phyloP scores from a whole-genome alignment of 2,329 filamentous ascomycete species.

The Zymoseptoria tritici region DNA sequence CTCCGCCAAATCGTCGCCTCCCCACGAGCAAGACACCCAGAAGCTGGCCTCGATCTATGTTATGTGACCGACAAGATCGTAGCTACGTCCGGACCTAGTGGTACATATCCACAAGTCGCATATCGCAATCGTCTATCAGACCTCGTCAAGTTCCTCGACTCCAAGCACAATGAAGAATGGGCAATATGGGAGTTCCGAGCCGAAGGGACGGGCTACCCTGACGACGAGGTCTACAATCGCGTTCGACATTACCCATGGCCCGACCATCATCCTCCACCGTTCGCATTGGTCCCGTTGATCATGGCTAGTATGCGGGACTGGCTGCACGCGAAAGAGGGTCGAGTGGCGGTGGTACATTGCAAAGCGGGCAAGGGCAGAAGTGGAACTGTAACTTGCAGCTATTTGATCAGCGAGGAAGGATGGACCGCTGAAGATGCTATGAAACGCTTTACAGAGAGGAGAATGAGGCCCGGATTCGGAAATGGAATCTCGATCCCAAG shows the following conservation, averaged over 20 bases:
- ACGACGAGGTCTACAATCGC: constrained; percentile 75
- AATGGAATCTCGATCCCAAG: constrained; percentile 87
- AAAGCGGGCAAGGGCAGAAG: constrained; percentile 94
- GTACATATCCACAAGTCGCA: constrained; percentile 80
- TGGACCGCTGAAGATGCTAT: constrained; percentile 60
- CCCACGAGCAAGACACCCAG: constrained; percentile 72
- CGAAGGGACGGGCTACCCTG: constrained; percentile 92
- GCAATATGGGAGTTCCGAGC: constrained; percentile 97
- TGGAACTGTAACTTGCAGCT: constrained; percentile 79
- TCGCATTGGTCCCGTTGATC: constrained; percentile 77
- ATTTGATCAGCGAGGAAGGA: constrained; percentile 79
- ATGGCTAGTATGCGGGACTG: constrained; percentile 91
- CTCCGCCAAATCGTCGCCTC: constrained; percentile 88
- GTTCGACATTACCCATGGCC: constrained; percentile 93
- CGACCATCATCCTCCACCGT: constrained; percentile 94
- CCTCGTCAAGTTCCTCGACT: constrained; percentile 80
- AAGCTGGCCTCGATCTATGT: constrained; percentile 86
- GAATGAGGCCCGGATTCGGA: constrained; percentile 87
- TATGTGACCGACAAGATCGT: constrained; percentile 82
- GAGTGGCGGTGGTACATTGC: constrained; percentile 89
- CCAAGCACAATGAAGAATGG: constrained; percentile 77
- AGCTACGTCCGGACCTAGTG: constrained; percentile 77
- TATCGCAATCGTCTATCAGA: constrained; percentile 90
- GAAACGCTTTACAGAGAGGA: constrained; percentile 64
- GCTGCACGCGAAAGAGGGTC: constrained; percentile 52